phyloP scores from a whole-genome alignment of 129 eudicot species.

The Lactuca saligna region DNA sequence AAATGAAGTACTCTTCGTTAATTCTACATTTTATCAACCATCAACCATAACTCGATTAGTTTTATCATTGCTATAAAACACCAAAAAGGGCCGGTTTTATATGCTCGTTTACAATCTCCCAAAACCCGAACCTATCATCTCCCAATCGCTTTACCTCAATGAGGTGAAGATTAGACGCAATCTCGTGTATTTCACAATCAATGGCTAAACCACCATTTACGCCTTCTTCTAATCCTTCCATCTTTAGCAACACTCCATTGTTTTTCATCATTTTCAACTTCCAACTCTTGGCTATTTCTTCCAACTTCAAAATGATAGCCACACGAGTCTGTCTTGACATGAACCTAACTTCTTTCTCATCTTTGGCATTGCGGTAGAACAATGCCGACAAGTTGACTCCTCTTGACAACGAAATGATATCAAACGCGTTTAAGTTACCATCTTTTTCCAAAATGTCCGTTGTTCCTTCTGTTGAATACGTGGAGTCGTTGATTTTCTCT shows the following conservation, averaged over 20 bases:
- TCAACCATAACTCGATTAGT: not conserved
- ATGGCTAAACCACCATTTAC: conserved; percentile 53
- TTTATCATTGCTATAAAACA: too few species aligned
- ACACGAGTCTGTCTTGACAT: conserved; percentile 42
- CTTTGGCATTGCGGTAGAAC: conserved; percentile 39
- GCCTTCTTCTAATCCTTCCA: conserved; percentile 62
- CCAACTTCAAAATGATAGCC: conserved; percentile 52
- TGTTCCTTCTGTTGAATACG: not conserved
- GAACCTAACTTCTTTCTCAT: conserved; percentile 46
- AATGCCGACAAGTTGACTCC: conserved; percentile 69
- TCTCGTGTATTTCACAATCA: conserved; percentile 61
- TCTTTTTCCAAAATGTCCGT: conserved; percentile 29
- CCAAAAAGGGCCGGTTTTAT: not conserved
- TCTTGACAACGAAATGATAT: conserved; percentile 61
- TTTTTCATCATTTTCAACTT: conserved; percentile 56
- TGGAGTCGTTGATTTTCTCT: not conserved
- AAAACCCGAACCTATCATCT: conserved; percentile 34
- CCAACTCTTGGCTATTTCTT: conserved; percentile 51
- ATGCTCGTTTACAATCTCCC: not conserved
- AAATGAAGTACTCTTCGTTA: not conserved
- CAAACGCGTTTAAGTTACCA: conserved; percentile 57
- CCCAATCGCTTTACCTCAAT: conserved; percentile 49
- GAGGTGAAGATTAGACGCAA: conserved; percentile 46
- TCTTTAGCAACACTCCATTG: conserved; percentile 48
- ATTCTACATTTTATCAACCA: not conserved